Percentiles rank a stretch among this genome's conserved stretches.
phyloP scores from a whole-genome alignment of 2,329 filamentous ascomycete species.

The Aureobasidium sp. region DNA sequence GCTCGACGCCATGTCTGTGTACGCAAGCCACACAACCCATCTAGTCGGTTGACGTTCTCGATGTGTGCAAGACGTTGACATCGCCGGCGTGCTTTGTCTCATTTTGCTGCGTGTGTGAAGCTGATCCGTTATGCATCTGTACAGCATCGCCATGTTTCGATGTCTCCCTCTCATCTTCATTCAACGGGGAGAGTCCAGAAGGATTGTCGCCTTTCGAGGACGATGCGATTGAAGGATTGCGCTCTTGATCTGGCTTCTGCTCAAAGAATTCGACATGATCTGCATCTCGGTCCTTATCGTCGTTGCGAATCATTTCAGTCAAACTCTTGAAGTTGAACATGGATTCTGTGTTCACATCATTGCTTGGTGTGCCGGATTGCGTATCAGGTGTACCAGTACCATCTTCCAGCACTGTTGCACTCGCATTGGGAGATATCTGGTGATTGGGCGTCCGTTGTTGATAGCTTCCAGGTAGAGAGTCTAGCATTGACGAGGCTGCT shows the following conservation, averaged over 20 bases:
- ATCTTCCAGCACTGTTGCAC: constrained; percentile 2
- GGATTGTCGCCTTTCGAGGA: not conserved
- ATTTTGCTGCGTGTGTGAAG: not conserved
- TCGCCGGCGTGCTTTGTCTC: constrained; percentile 8
- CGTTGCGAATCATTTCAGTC: constrained; percentile 71
- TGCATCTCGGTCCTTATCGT: constrained; percentile 42
- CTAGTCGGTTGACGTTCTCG: not conserved
- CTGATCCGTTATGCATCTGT: not conserved
- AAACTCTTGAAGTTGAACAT: constrained; percentile 90
- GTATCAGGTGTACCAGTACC: constrained; percentile 8
- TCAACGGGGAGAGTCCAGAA: not conserved
- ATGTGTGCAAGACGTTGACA: not conserved
- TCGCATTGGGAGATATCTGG: constrained; percentile 4
- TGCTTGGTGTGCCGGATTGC: constrained; percentile 36
- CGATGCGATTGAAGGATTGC: not conserved
- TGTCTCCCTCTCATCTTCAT: not conserved
- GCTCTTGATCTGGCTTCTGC: constrained; percentile 3
- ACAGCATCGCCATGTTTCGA: not conserved
- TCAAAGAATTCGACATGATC: constrained; percentile 36
- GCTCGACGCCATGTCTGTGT: not conserved
- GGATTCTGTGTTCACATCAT: constrained; percentile 56
- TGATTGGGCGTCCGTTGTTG: constrained; percentile 2
- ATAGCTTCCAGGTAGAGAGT: constrained; percentile 51
- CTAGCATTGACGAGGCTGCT: constrained; percentile 66
- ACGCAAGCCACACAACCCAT: not conserved